These are phyloP conservation scores for Volvox africanus DNA, from an alignment of 139 green algal genomes.

Conservation along the genomic window DNA sequence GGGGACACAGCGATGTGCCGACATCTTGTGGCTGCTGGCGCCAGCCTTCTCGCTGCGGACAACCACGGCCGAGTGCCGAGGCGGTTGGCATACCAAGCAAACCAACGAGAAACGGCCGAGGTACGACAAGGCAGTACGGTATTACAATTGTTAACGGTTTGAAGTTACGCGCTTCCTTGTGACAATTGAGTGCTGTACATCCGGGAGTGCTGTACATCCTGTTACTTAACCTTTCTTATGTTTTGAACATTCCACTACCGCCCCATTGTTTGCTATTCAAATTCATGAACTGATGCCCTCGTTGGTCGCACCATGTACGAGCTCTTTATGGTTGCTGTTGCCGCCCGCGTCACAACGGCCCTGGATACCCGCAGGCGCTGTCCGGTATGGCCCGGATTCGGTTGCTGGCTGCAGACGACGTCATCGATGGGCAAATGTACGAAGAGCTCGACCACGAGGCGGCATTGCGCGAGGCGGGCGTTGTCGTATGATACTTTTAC, in stretches of 20 bases:
- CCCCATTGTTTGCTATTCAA: not conserved
- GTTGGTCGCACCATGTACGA: not conserved
- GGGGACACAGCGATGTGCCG: conserved; percentile 44
- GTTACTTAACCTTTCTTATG: too few relatives aligned
- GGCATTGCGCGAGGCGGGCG: not conserved
- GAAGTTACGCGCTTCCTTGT: too few relatives aligned
- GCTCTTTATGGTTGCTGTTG: too few relatives aligned
- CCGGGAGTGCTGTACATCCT: too few relatives aligned
- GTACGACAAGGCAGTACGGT: not conserved
- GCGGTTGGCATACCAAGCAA: conserved; percentile 44
- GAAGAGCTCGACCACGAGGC: not conserved
- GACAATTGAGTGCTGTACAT: not conserved
- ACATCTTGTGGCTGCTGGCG: conserved; percentile 42
- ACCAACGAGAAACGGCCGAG: conserved; percentile 33
- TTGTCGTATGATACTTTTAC: too few relatives aligned
- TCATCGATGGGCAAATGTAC: not conserved
- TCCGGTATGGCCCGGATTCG: not conserved
- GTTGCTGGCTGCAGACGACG: not conserved
- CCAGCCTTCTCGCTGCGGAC: conserved; percentile 36
- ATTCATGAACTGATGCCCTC: not conserved
- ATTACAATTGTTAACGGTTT: not conserved
- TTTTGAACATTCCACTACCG: not conserved
- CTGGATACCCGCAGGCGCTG: not conserved
- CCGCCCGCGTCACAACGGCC: too few relatives aligned
- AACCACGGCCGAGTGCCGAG: conserved; percentile 46